Percentiles rank a stretch among this genome's conserved stretches.
These are phyloP conservation scores for Nicotiana paniculata DNA, from an alignment of 257 asterid genomes.

Conservation along the genomic window DNA sequence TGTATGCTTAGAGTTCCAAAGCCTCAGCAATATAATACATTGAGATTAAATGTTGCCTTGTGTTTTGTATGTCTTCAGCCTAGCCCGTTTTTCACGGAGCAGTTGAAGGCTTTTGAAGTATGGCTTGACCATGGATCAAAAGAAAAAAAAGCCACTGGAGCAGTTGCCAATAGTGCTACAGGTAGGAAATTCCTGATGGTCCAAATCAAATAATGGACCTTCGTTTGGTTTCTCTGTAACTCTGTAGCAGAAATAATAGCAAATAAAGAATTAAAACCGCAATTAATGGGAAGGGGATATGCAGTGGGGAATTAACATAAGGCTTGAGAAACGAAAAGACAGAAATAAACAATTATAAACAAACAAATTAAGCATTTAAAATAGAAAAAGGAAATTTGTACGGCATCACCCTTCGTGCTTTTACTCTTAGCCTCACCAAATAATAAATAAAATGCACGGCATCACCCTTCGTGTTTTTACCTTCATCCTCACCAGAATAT, in stretches of 20 bases:
- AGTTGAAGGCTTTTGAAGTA: slow-evolving; percentile 94
- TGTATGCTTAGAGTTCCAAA: background rate
- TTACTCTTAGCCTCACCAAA: too few species aligned
- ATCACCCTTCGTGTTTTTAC: too few species aligned
- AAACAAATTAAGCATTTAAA: too few species aligned
- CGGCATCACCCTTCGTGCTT: too few species aligned
- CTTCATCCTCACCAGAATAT: too few species aligned
- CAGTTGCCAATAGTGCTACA: slow-evolving; percentile 98
- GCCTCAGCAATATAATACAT: background rate
- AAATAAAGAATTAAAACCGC: too few species aligned
- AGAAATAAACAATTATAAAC: too few species aligned
- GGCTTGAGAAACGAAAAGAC: too few species aligned
- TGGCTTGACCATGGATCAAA: slow-evolving; percentile 99
- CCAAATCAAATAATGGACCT: slow-evolving; percentile 5
- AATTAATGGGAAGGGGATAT: too few species aligned
- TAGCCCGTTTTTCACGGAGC: slow-evolving; percentile 74
- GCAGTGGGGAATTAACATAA: too few species aligned
- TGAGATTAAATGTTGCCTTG: background rate
- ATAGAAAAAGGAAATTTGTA: too few species aligned
- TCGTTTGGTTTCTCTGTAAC: background rate
- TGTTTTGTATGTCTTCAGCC: slow-evolving; percentile 47
- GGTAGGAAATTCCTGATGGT: slow-evolving; percentile 36
- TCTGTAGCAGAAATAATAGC: background rate
- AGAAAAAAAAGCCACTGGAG: slow-evolving; percentile 82
- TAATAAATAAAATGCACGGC: too few species aligned